These are phyloP conservation scores for Casuarina equisetifolia DNA, from an alignment of 306 rosid genomes.

Conservation along the genomic window DNA sequence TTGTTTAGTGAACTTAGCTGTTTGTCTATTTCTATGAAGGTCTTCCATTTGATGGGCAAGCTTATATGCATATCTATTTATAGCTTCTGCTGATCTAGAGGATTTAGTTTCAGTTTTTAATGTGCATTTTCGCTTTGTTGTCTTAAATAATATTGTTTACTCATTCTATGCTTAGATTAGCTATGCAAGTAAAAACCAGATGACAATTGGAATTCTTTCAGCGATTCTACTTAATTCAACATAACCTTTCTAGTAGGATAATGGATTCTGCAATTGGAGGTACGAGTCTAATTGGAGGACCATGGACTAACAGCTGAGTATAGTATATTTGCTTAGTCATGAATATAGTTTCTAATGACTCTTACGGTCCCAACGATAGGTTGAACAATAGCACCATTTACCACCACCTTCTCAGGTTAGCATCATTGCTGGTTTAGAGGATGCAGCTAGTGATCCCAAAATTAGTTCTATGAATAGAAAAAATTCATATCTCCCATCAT, in stretches of 20 bases:
- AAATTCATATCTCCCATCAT: no score
- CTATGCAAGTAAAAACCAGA: neutral
- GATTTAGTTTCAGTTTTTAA: neutral
- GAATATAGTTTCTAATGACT: no score
- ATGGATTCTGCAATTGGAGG: neutral
- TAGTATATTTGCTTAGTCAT: no score
- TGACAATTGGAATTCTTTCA: neutral
- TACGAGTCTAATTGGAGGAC: neutral
- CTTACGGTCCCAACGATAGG: no score
- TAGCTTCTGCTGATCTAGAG: neutral
- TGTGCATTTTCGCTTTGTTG: neutral
- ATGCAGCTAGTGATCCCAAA: no score
- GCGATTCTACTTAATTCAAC: neutral
- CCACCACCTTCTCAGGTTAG: no score
- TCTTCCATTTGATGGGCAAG: neutral
- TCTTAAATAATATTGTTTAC: neutral
- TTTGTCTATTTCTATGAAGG: neutral
- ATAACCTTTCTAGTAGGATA: neutral
- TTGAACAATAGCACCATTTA: no score
- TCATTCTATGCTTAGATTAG: neutral
- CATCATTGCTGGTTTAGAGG: no score
- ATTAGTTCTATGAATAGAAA: no score
- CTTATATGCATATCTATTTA: neutral
- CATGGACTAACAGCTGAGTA: no score
- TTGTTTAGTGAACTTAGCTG: neutral